Evolutionary conservation across 169 alveolate species (phyloP).

Genomic region (Plasmodium ovale): DNA sequence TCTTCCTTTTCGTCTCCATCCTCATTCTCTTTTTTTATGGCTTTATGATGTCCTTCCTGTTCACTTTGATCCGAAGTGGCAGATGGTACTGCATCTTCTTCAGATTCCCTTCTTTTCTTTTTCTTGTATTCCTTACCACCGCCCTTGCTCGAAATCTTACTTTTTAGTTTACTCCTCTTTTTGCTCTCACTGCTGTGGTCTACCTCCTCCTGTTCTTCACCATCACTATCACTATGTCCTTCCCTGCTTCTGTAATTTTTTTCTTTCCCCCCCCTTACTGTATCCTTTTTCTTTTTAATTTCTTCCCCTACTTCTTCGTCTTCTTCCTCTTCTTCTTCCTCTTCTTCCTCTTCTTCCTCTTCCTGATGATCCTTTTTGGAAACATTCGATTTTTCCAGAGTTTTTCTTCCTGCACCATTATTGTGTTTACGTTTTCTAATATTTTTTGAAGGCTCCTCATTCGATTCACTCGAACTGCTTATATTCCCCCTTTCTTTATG

Average conservation of each 20-base stretch:
- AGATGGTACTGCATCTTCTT: background rate
- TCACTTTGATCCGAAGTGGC: background rate
- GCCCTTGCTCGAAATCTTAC: background rate
- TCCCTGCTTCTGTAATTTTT: too few species aligned
- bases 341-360: background rate
- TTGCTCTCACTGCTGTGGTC: background rate
- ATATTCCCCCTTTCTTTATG: background rate
- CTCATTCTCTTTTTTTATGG: constrained; percentile 20
- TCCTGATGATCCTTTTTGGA: background rate
- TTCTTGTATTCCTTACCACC: background rate
- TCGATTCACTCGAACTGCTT: background rate
- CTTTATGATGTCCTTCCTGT: background rate
- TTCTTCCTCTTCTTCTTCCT: background rate
- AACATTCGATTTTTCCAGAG: background rate
- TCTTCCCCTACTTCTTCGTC: background rate
- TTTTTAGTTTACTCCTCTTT: background rate
- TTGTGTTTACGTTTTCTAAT: background rate
- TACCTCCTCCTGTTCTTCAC: background rate
- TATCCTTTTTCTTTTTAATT: too few species aligned
- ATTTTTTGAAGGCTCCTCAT: background rate
- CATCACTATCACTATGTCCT: too few species aligned
- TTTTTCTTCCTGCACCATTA: background rate
- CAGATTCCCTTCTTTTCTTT: background rate
- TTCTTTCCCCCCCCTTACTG: too few species aligned
- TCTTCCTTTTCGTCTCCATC: too few species aligned